Evolutionary conservation across 78 protist species (phyloP), one percentile per base, ranked within the genome.

Genomic region (Dictyostelium intermedium): DNA sequence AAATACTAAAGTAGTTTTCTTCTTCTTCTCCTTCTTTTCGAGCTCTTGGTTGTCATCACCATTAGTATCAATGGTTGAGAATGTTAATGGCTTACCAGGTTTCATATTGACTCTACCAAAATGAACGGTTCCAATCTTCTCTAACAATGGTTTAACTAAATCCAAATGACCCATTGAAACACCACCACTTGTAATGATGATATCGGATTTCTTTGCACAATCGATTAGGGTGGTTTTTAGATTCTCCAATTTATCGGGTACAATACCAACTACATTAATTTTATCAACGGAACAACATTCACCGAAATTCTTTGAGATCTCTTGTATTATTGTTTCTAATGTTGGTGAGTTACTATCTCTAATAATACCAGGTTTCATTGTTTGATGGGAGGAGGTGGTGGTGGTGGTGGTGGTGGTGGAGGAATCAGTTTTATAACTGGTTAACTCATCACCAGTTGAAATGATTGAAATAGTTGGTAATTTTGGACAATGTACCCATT

Each of bases 41-140:
- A n/a, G n/a, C n/a, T n/a, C n/a, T n/a, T n/a, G n/a, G n/a, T n/a
- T n/a, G 23, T 7, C 23, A 3, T 16, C 6, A 20, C 8, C 25
- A 20, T 1, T 53, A 0, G 66, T 20, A 0, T 34, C 56, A 20
- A 94, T 63, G 2, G 96, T 91, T 27, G 97, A 93, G 82, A 95
- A 96, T 6, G 98, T 97, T 20, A 93, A 74, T 2, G 98, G 98
- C 84, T 97, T 97, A 7, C 97, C 98, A 27, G 98, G 98, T 82
- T 97, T 97, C 98, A 97, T 96, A 32, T 56, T 43, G n/a, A 97
- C 97, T 30, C 96, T 83, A 14, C 96, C 97, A 63, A 96, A 96
- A 73, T 95, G 98, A 16, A 94, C 77, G 16, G 70, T 87, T 60
- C 96, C 96, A 0, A 69, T 20, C 56, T 53, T 82, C 9, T 85